A percentile compares a stretch with the other conserved stretches of the same genome.
Evolutionary conservation across 129 eudicot genomes (phyloP).

Genomic region (Escallonia herrerae): DNA sequence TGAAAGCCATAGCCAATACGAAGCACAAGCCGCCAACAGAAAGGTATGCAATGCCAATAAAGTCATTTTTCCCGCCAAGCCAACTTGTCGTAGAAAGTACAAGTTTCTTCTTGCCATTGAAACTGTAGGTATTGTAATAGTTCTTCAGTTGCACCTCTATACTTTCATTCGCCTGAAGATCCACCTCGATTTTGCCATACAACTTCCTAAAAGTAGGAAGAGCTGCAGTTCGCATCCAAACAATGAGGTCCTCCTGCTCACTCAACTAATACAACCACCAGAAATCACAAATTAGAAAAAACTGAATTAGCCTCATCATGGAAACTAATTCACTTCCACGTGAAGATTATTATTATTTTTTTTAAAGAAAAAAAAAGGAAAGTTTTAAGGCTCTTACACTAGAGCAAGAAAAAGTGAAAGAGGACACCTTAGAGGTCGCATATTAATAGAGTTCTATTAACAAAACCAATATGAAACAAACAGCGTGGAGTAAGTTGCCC

Average conservation of each 20-base stretch:
- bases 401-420: no score
- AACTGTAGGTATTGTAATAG: constrained; percentile 80
- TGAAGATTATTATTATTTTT: no score
- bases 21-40: constrained; percentile 91
- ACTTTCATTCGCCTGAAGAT: constrained; percentile 55
- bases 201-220: constrained; percentile 92
- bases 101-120: constrained; percentile 83
- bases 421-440: no score
- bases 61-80: constrained; percentile 94
- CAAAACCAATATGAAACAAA: no score
- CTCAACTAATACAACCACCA: constrained; percentile 37
- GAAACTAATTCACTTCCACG: no score
- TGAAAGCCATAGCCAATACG: constrained; percentile 61
- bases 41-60: constrained; percentile 88
- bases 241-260: constrained; percentile 88
- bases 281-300: not conserved
- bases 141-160: constrained; percentile 61
- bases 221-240: constrained; percentile 99
- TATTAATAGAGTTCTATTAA: no score
- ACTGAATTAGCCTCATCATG: not conserved
- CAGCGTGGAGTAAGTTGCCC: no score
- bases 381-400: no score
- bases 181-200: constrained; percentile 89
- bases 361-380: no score
- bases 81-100: constrained; percentile 91